Conservation (phyloP, 495 filamentous ascomycete genomes). For the Ascobolus immersus region DNA sequence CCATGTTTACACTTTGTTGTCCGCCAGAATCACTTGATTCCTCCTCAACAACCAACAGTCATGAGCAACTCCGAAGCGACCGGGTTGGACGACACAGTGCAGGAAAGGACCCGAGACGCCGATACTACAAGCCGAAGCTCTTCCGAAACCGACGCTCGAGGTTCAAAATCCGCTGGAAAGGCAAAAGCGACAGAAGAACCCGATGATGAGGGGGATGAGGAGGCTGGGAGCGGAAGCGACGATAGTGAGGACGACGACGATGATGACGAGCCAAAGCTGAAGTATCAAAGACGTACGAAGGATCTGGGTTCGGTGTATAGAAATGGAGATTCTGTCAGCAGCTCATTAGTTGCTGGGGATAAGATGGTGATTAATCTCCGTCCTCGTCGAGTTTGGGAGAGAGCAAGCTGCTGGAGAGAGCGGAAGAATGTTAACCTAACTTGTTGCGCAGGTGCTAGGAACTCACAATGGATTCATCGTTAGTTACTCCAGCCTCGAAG, state of each 20-base stretch:
- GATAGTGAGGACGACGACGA: slow-evolving; percentile 63
- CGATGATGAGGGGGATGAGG: slow-evolving; percentile 14
- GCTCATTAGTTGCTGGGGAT: slow-evolving; percentile 70
- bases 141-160: no score
- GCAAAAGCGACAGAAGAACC: slow-evolving; percentile 4
- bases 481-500: slow-evolving; percentile 19
- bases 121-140: no score
- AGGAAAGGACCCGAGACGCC: no score
- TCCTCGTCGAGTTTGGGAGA: slow-evolving; percentile 1
- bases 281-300: slow-evolving; percentile 66
- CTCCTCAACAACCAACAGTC: no score
- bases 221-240: slow-evolving; percentile 26
- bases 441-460: slow-evolving; percentile 43
- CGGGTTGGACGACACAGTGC: no score
- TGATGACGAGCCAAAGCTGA: slow-evolving; percentile 85
- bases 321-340: slow-evolving; percentile 80
- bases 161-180: background rate
- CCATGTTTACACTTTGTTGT: no score
- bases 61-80: no score
- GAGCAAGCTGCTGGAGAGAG: background rate
- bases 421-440: slow-evolving; percentile 5
- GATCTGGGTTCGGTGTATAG: slow-evolving; percentile 59
- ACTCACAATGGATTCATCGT: slow-evolving; percentile 96
- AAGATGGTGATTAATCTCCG: slow-evolving; percentile 62
- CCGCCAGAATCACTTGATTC: no score